Evolutionary conservation across 2,329 filamentous ascomycete species (phyloP).

Genomic region (Phaeomoniella chlamydospora): DNA sequence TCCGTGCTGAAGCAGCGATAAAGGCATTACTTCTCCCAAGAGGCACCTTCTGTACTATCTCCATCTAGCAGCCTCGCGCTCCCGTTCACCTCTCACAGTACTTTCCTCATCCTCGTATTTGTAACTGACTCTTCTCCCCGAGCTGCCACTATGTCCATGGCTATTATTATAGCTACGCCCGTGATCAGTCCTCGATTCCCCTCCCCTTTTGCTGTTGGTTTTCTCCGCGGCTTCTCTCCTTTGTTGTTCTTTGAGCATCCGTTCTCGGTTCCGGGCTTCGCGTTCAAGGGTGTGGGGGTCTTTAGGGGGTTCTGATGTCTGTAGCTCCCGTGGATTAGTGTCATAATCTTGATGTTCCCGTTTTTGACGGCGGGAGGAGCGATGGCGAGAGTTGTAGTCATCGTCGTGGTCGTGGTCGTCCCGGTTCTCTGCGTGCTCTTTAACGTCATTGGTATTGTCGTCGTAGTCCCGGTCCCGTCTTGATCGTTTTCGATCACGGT

Average conservation of each 20-base stretch:
- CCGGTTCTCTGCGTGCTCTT: no score
- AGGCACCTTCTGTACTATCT: constrained; percentile 7
- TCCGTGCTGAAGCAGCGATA: no score
- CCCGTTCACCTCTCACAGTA: constrained; percentile 21
- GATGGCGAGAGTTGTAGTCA: constrained; percentile 14
- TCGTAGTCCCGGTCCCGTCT: constrained; percentile 7
- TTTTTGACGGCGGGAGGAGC: constrained; percentile 20
- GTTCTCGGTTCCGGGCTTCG: constrained; percentile 48
- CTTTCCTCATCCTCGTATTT: constrained; percentile 34
- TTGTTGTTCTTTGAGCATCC: constrained; percentile 51
- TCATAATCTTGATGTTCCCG: constrained; percentile 17
- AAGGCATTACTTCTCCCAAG: no score
- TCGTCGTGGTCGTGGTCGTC: constrained; percentile 8
- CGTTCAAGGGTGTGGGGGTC: constrained; percentile 64
- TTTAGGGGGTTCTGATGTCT: constrained; percentile 25
- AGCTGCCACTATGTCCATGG: no score
- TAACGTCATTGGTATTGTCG: no score
- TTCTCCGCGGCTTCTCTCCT: constrained; percentile 37
- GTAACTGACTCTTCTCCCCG: constrained; percentile 28
- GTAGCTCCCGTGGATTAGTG: constrained; percentile 8
- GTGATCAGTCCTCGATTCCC: constrained; percentile 5
- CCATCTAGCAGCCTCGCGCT: constrained; percentile 10
- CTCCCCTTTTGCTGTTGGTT: no score
- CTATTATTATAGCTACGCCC: constrained; percentile 1
- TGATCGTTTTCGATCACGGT: constrained; percentile 5